Evolutionary conservation across 1,284 basidiomycete species (phyloP), one percentile per base, ranked within the genome.

Genomic region (Ustilago tritici): DNA sequence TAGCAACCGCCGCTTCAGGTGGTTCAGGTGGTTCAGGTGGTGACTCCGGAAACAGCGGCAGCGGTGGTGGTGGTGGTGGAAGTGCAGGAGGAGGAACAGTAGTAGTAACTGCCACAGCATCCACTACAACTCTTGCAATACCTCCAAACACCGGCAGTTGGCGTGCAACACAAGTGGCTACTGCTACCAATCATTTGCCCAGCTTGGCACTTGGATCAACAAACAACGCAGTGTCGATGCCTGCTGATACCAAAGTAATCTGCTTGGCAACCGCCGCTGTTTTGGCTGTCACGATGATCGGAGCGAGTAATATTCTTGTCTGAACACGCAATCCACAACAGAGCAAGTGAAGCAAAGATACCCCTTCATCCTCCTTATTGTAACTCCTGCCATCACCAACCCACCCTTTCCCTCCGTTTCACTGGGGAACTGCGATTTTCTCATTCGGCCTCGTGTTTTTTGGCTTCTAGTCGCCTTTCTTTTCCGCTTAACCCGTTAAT

Each of bases 41-140:
- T 23, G 23, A 23, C 23, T 23, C 23, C 23, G 23, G 23, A 23
- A 23, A 23, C 23, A 23, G 23, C 28, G 53, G 49, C 53, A 32
- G 41, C 28, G 57, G 52, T 11, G 41, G 41, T 9, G 49, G 34
- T 12, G 14, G 46, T 5, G 55, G 59, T 19, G 46, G 19, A 0
- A 56, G 57, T 28, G 10, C 56, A 3, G 61, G 61, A 6, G 70
- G 62, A 0, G 59, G 60, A 15, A 76, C 69, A 5, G 40, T 76
- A 4, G 65, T 71, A 1, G 61, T 76, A 12, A 76, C 73, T 0
- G 64, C 73, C 0, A 70, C 68, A 2, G 68, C 73, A 4, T 38
- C 68, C 0, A 67, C 72, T 2, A 70, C 43, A 1, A 68, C 62
- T 2, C 59, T 69, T 12, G 54, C 40, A 11, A 31, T 32, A 7